Conservation (phyloP, 2,329 filamentous ascomycete genomes). For the Exophiala oligosperma region DNA sequence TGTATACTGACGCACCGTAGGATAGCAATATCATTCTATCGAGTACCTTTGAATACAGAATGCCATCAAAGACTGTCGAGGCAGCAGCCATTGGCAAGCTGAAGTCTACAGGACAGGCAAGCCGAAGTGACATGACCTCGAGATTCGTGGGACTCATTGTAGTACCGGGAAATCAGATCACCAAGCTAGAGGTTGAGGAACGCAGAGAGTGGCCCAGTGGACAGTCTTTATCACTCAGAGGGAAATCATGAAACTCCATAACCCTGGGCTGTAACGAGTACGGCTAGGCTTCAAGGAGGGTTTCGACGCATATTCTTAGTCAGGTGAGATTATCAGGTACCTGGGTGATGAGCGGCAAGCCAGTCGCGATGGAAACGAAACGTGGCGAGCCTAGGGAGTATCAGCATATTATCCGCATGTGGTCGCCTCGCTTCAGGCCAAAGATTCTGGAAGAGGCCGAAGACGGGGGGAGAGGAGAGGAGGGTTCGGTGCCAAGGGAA, state of each 20-base stretch:
- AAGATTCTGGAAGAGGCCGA: neutral
- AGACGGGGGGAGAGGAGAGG: constrained; percentile 1
- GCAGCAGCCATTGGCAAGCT: constrained; percentile 41
- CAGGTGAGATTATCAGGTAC: too few species aligned
- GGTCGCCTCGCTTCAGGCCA: too few species aligned
- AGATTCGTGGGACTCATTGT: constrained; percentile 88
- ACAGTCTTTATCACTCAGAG: constrained; percentile 22
- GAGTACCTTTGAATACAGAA: constrained; percentile 85
- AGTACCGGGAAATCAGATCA: constrained; percentile 81
- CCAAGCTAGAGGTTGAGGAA: constrained; percentile 85
- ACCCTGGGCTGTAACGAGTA: neutral
- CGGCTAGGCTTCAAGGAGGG: neutral
- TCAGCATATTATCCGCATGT: too few species aligned
- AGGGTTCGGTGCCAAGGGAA: constrained; percentile 3
- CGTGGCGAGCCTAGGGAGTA: too few species aligned
- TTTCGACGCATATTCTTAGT: too few species aligned
- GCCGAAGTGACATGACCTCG: constrained; percentile 73
- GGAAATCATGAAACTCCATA: constrained; percentile 14
- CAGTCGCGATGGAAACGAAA: neutral
- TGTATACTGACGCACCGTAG: constrained; percentile 45
- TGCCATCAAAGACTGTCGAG: constrained; percentile 59
- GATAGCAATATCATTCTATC: constrained; percentile 86
- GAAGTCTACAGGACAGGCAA: constrained; percentile 37
- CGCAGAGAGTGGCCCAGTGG: constrained; percentile 23
- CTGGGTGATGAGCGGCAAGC: neutral